Evolutionary conservation across 495 filamentous ascomycete species (phyloP).

Genomic region (Podospora anserina): DNA sequence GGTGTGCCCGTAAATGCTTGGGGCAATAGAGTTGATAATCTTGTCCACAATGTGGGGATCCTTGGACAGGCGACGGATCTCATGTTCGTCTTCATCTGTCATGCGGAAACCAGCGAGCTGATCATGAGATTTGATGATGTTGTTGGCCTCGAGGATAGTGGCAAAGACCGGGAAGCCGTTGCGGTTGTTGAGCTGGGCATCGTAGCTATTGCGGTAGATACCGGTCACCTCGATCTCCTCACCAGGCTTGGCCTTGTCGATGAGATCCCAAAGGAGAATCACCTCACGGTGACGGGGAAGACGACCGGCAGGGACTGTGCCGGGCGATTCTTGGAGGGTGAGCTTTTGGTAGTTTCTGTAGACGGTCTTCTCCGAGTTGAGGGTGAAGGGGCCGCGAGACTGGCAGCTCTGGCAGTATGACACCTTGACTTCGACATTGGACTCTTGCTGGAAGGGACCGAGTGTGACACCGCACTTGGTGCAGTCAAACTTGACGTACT

Average conservation of each 20-base stretch:
- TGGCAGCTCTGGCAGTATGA: conserved; percentile 97
- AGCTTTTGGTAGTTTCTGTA: conserved; percentile 99
- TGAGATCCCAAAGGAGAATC: conserved; percentile 93
- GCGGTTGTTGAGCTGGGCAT: conserved; percentile 95
- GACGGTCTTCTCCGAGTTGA: conserved; percentile 98
- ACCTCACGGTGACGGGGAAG: conserved; percentile 94
- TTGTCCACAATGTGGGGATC: conserved; percentile 95
- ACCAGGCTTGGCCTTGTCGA: conserved; percentile 94
- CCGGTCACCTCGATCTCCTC: conserved; percentile 98
- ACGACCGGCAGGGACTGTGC: conserved; percentile 93
- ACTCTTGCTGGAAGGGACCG: conserved; percentile 96
- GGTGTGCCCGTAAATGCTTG: conserved; percentile 93
- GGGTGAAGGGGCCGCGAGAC: conserved; percentile 88
- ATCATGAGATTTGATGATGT: conserved; percentile 94
- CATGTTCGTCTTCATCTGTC: conserved; percentile 91
- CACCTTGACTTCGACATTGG: conserved; percentile 91
- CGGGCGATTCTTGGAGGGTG: conserved; percentile 95
- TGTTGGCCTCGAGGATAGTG: conserved; percentile 95
- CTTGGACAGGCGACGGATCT: conserved; percentile 79
- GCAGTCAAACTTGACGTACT: conserved; percentile 97
- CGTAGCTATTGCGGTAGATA: conserved; percentile 97
- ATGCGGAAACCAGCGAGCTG: conserved; percentile 96
- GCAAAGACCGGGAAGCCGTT: conserved; percentile 99
- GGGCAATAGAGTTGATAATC: conserved; percentile 89
- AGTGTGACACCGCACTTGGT: conserved; percentile 87